Conservation (phyloP, 305 asterid species). For the Lippia alba region DNA sequence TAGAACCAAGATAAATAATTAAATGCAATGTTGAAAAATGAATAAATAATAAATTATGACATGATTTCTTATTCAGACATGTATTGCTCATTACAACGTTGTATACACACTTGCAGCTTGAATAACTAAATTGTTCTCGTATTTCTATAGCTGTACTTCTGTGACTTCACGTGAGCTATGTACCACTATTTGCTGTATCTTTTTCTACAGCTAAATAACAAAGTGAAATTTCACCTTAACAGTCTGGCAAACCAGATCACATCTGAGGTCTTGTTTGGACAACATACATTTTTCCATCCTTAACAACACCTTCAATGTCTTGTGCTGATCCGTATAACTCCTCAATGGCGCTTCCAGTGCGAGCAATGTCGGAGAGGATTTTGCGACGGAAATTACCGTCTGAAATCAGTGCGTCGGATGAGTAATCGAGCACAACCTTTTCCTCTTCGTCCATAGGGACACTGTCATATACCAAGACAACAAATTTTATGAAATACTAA, state of each 20-base stretch:
- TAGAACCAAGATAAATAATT: no score
- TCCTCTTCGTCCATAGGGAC: conserved; percentile 98
- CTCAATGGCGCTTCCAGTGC: conserved; percentile 86
- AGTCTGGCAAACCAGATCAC: conserved; percentile 43
- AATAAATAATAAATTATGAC: no score
- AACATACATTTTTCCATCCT: conserved; percentile 85
- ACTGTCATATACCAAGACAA: conserved; percentile 50
- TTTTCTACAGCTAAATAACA: no score
- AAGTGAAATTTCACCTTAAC: no score
- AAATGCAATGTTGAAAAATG: no score
- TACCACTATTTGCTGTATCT: not conserved
- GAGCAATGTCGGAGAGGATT: conserved; percentile 79
- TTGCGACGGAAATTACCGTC: conserved; percentile 69
- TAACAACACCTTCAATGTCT: conserved; percentile 96
- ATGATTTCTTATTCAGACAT: no score
- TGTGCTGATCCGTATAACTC: conserved; percentile 89
- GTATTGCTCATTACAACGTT: not conserved
- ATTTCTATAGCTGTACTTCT: not conserved
- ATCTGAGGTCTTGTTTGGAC: conserved; percentile 99
- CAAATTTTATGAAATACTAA: conserved; percentile 11
- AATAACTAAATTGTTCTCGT: not conserved
- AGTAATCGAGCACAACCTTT: conserved; percentile 77
- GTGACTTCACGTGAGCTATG: no score
- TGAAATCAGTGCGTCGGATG: conserved; percentile 71
- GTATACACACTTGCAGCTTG: not conserved